Percentiles rank a stretch among this genome's conserved stretches.
These are phyloP conservation scores for Botryotinia narcissicola DNA, from an alignment of 2,329 filamentous ascomycete genomes.

Conservation along the genomic window DNA sequence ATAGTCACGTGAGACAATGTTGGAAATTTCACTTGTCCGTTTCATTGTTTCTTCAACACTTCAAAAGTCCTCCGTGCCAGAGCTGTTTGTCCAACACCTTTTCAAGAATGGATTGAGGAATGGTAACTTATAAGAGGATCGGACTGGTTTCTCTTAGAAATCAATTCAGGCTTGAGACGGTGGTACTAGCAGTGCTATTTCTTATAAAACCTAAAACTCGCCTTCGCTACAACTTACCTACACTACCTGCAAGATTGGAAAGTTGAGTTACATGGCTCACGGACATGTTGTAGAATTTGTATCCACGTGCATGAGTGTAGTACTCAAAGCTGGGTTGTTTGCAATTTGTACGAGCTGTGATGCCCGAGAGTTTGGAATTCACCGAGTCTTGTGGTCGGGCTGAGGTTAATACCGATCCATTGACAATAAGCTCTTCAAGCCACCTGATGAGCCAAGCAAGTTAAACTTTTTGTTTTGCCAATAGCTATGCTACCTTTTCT, in stretches of 20 bases:
- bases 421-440: background rate
- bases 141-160: background rate
- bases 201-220: background rate
- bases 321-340: background rate
- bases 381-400: slow-evolving; percentile 14
- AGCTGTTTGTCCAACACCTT: background rate
- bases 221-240: slow-evolving; percentile 1
- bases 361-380: slow-evolving; percentile 12
- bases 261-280: slow-evolving; percentile 13
- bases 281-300: slow-evolving; percentile 9
- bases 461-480: background rate
- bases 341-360: slow-evolving; percentile 13
- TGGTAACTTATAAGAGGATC: background rate
- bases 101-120: background rate
- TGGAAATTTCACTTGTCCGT: background rate
- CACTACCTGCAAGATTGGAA: background rate
- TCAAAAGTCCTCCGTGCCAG: background rate
- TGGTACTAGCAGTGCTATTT: slow-evolving; percentile 1
- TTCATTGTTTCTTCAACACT: background rate
- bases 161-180: background rate
- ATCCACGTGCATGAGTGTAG: slow-evolving; percentile 13
- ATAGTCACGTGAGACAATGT: background rate
- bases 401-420: slow-evolving; percentile 13
- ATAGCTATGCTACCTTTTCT: background rate
- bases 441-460: slow-evolving; percentile 5